Base-by-base conservation (phyloP, 1,284 basidiomycete genomes). In the Coriolopsis trogii region DNA sequence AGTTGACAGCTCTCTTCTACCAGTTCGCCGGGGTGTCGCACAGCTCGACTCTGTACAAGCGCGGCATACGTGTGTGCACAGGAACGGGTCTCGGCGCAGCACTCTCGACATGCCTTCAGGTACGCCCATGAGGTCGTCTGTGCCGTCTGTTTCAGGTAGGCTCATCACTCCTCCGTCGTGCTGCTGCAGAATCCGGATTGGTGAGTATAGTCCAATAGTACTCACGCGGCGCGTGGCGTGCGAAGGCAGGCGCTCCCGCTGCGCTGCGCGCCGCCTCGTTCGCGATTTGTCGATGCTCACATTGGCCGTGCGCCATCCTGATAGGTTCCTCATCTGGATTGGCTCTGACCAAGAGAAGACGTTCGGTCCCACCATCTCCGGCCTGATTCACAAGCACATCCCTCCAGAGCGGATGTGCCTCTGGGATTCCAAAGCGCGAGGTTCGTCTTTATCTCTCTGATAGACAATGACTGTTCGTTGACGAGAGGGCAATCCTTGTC, bases 141-240 rank as follows among this genome's bases (percentile, higher is more conserved):
- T 7, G n/a, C n/a, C n/a, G n/a, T n/a, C n/a, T n/a, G n/a, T n/a
- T n/a, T n/a, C n/a, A n/a, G n/a, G n/a, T n/a, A n/a, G n/a, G n/a
- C n/a, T n/a, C n/a, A n/a, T n/a, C n/a, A n/a, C n/a, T n/a, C n/a
- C n/a, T n/a, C n/a, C n/a, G n/a, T n/a, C n/a, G n/a, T n/a, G n/a
- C n/a, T n/a, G n/a, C n/a, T n/a, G n/a, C 64, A 87, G 78, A 83
- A 74, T 65, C 79, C 82, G 16, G 70, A 84, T 59, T 87, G 83
- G 82, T 82, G 62, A 73, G 77, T 57, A n/a, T n/a, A n/a, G n/a
- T n/a, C n/a, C n/a, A n/a, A n/a, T n/a, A n/a, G n/a, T n/a, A n/a
- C n/a, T n/a, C n/a, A n/a, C n/a, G n/a, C n/a, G n/a, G n/a, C n/a
- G n/a, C n/a, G n/a, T n/a, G n/a, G n/a, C n/a, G n/a, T n/a, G n/a